A percentile compares a stretch with the other conserved stretches of the same genome.
Conservation (phyloP, 441 rosid genomes). For the Croton setiger region DNA sequence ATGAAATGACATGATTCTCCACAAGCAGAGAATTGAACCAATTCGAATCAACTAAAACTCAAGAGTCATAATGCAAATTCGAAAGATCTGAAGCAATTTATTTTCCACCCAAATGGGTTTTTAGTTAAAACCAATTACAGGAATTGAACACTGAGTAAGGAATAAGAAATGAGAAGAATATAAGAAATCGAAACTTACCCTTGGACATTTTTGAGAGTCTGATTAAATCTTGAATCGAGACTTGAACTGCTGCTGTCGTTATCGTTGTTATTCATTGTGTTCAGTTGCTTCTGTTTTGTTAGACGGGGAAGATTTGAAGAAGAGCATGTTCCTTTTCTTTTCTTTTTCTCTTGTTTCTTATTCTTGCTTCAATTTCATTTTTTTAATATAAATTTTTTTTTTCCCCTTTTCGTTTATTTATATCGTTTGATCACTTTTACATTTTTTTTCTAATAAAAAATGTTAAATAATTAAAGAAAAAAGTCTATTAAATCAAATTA, state of each 20-base stretch:
- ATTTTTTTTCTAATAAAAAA: no score
- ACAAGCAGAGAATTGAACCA: background rate
- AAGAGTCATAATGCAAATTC: background rate
- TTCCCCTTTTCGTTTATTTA: background rate
- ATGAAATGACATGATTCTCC: background rate
- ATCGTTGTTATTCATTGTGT: conserved; percentile 34
- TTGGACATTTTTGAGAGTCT: conserved; percentile 88
- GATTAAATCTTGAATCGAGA: conserved; percentile 81
- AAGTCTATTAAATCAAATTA: no score
- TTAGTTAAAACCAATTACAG: background rate
- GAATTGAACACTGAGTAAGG: background rate
- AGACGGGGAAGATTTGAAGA: background rate
- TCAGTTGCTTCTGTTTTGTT: background rate
- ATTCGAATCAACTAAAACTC: background rate
- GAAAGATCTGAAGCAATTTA: background rate
- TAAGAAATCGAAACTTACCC: conserved; percentile 43
- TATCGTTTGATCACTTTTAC: no score
- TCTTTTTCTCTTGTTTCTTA: background rate
- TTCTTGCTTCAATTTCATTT: background rate
- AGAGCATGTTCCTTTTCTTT: background rate
- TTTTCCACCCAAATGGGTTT: background rate
- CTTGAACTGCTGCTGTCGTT: conserved; percentile 30
- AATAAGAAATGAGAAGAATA: background rate
- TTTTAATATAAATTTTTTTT: background rate
- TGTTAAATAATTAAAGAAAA: no score